These are phyloP conservation scores for Pyrenopolyporus hunteri DNA, from an alignment of 495 filamentous ascomycete genomes.

Conservation along the genomic window DNA sequence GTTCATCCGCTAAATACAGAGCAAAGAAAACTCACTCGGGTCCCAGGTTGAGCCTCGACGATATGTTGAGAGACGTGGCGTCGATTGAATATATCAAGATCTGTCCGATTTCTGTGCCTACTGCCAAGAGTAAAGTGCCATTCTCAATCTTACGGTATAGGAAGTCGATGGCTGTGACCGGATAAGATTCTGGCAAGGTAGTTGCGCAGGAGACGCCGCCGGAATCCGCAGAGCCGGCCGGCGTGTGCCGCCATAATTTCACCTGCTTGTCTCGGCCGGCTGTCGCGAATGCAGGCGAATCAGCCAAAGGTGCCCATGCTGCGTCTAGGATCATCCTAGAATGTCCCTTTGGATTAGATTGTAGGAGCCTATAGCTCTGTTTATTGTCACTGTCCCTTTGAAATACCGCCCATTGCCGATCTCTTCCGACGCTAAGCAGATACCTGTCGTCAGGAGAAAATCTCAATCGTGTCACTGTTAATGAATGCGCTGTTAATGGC, in stretches of 20 bases:
- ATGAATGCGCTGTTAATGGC: conserved; percentile 75
- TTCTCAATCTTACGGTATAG: conserved; percentile 44
- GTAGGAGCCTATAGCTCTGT: conserved; percentile 57
- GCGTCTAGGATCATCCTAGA: conserved; percentile 87
- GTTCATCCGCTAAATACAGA: not conserved
- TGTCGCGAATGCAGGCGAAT: conserved; percentile 71
- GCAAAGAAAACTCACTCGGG: conserved; percentile 41
- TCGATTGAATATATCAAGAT: conserved; percentile 54
- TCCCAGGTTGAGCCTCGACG: conserved; percentile 52
- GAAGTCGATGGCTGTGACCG: conserved; percentile 83
- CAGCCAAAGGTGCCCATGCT: conserved; percentile 70
- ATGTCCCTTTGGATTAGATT: conserved; percentile 82
- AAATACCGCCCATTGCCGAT: conserved; percentile 89
- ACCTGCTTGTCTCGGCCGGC: conserved; percentile 86
- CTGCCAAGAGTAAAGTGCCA: conserved; percentile 63
- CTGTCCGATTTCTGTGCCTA: conserved; percentile 67
- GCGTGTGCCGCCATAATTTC: conserved; percentile 69
- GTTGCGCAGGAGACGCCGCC: conserved; percentile 51
- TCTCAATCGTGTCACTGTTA: conserved; percentile 80
- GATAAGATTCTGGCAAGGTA: conserved; percentile 59
- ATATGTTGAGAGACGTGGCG: conserved; percentile 50
- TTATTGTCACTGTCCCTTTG: conserved; percentile 48
- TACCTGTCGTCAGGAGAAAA: conserved; percentile 78
- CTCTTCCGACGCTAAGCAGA: conserved; percentile 87
- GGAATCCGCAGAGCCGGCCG: conserved; percentile 33